These are phyloP conservation scores for Glycine tomentella DNA, from an alignment of 306 rosid species.

Conservation along the genomic window DNA sequence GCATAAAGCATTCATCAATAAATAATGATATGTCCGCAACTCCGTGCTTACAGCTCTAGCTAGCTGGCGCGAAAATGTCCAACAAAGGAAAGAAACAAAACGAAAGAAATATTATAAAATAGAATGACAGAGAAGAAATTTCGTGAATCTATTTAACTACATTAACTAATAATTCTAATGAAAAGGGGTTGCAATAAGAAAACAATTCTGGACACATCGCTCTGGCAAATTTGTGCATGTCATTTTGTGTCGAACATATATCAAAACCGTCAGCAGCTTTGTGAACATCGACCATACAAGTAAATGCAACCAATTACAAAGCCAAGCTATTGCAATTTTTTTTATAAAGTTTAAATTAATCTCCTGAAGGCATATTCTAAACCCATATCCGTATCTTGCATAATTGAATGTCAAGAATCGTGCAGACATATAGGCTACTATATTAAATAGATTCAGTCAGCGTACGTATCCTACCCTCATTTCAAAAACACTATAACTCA, in stretches of 20 bases:
- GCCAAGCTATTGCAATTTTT: constrained; percentile 20
- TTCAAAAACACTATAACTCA: too few species aligned
- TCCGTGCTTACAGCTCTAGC: too few species aligned
- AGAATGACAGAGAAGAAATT: too few species aligned
- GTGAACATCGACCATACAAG: constrained; percentile 52
- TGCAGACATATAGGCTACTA: constrained; percentile 6
- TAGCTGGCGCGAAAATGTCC: neutral
- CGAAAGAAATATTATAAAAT: too few species aligned
- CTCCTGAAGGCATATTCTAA: constrained; percentile 46
- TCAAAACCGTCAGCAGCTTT: constrained; percentile 39
- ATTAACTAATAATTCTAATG: too few species aligned
- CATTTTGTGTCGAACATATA: neutral
- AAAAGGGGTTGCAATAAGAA: constrained; percentile 11
- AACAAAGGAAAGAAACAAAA: neutral
- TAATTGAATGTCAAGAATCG: constrained; percentile 4
- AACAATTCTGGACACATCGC: neutral
- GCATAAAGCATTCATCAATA: too few species aligned
- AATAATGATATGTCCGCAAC: too few species aligned
- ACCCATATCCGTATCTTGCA: constrained; percentile 35
- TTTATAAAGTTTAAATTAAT: neutral
- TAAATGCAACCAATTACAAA: constrained; percentile 29
- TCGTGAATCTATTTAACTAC: too few species aligned
- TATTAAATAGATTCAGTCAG: neutral
- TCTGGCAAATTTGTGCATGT: neutral
- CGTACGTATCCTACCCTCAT: too few species aligned